Conservation (phyloP, 495 filamentous ascomycete species). For the Trichoderma parareesei region DNA sequence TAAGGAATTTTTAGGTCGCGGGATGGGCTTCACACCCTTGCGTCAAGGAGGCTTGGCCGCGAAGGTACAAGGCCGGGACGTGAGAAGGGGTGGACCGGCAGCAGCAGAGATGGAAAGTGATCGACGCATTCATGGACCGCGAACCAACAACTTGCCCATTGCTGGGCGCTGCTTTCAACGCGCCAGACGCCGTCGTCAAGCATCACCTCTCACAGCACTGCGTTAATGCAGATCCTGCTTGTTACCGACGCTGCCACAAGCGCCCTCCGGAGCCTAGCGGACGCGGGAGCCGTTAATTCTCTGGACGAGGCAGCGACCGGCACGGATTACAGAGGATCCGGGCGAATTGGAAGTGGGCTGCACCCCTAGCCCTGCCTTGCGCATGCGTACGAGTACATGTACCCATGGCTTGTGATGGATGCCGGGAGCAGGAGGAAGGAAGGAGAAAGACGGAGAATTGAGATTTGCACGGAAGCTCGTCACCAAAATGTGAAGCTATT, state of each 20-base stretch:
- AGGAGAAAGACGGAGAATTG: not conserved
- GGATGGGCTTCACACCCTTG: conserved; percentile 9
- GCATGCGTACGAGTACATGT: not conserved
- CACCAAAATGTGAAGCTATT: not conserved
- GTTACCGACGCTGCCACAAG: not conserved
- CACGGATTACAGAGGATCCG: not conserved
- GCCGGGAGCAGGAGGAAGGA: not conserved
- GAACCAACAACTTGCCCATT: not conserved
- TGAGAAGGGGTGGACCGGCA: not conserved
- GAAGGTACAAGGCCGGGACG: not conserved
- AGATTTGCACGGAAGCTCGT: not conserved
- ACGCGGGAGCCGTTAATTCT: not conserved
- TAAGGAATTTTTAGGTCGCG: conserved; percentile 2
- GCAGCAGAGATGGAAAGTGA: conserved; percentile 4
- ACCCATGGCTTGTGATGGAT: not conserved
- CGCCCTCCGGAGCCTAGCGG: not conserved
- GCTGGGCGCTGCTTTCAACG: not conserved
- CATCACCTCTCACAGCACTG: not conserved
- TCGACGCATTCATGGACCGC: conserved; percentile 1
- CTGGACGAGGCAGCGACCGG: not conserved
- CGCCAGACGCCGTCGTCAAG: not conserved
- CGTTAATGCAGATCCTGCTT: not conserved
- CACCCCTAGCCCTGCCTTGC: not conserved
- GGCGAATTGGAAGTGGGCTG: not conserved
- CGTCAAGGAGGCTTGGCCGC: conserved; percentile 5